These are phyloP conservation scores for Falciphora oryzae DNA, from an alignment of 2,329 filamentous ascomycete species.

Conservation along the genomic window DNA sequence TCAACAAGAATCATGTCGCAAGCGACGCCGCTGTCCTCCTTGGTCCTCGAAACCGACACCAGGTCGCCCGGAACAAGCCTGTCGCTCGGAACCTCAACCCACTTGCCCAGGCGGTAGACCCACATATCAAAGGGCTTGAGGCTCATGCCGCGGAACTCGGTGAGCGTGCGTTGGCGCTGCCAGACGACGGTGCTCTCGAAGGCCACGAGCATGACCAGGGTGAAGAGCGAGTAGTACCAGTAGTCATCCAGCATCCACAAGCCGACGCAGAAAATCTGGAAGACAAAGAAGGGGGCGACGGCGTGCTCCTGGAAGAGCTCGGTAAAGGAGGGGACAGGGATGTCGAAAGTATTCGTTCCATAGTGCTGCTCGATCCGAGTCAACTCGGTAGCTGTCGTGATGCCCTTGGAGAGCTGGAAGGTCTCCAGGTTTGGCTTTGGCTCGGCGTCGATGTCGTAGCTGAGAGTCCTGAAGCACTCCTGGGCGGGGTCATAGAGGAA, in stretches of 20 bases:
- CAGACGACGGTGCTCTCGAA: slow-evolving; percentile 99
- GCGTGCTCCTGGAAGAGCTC: slow-evolving; percentile 98
- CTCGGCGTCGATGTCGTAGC: slow-evolving; percentile 77
- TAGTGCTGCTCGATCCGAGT: slow-evolving; percentile 84
- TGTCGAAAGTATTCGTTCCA: slow-evolving; percentile 93
- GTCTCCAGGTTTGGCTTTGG: slow-evolving; percentile 72
- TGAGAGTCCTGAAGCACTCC: slow-evolving; percentile 73
- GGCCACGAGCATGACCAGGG: slow-evolving; percentile 93
- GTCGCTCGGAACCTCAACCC: slow-evolving; percentile 85
- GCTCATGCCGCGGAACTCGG: slow-evolving; percentile 97
- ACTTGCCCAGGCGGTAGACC: slow-evolving; percentile 81
- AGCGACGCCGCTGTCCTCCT: slow-evolving; percentile 93
- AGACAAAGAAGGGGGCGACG: slow-evolving; percentile 98
- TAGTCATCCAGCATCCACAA: slow-evolving; percentile 99
- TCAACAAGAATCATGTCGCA: slow-evolving; percentile 96
- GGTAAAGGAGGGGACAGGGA: slow-evolving; percentile 89
- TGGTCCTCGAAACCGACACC: slow-evolving; percentile 86
- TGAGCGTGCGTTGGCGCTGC: slow-evolving; percentile 94
- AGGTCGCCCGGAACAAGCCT: slow-evolving; percentile 89
- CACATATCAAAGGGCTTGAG: slow-evolving; percentile 97
- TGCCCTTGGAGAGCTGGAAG: slow-evolving; percentile 76
- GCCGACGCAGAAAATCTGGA: slow-evolving; percentile 97
- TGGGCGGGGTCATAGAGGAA: slow-evolving; percentile 75
- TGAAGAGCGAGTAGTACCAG: slow-evolving; percentile 99
- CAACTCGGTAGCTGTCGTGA: slow-evolving; percentile 69